Percentiles rank a stretch among this genome's conserved stretches.
Conservation (phyloP, 352 stramenopile genomes). For the Globisporangium polare region DNA sequence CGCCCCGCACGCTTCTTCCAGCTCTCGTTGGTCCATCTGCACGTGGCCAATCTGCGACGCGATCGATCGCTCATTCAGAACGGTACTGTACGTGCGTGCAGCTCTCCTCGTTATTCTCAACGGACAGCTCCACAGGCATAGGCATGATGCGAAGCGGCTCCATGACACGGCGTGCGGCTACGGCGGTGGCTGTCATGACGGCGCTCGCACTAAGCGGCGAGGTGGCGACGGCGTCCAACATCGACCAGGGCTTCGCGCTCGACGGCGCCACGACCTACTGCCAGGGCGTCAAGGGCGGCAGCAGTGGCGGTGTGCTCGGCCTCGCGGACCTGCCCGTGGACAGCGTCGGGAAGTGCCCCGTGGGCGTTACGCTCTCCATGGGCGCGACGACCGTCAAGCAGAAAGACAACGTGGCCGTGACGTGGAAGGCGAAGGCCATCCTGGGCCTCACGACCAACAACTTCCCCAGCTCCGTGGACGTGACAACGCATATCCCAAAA, state of each 20-base stretch:
- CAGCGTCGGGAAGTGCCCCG: constrained; percentile 54
- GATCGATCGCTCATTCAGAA: no score
- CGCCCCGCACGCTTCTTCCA: neutral
- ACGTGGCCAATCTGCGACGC: neutral
- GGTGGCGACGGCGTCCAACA: constrained; percentile 25
- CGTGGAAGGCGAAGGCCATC: constrained; percentile 41
- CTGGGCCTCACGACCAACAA: constrained; percentile 35
- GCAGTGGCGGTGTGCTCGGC: constrained; percentile 24
- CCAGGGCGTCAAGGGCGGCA: constrained; percentile 36
- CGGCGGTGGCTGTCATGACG: constrained; percentile 1
- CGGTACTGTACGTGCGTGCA: neutral
- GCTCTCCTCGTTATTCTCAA: neutral
- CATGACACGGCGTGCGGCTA: neutral
- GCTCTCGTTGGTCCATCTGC: neutral
- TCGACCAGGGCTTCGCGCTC: constrained; percentile 60
- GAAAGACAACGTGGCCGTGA: constrained; percentile 46
- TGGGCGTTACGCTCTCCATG: constrained; percentile 42
- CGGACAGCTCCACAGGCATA: neutral
- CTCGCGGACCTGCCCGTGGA: constrained; percentile 42
- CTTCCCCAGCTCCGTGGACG: constrained; percentile 66
- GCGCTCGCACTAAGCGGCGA: neutral
- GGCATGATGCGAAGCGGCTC: constrained; percentile 1
- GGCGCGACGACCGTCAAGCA: constrained; percentile 39
- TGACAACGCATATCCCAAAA: constrained; percentile 25
- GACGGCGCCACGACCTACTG: constrained; percentile 74